Evolutionary conservation across 2,329 filamentous ascomycete genomes (phyloP).

Genomic region (Pezicula rhizophila): DNA sequence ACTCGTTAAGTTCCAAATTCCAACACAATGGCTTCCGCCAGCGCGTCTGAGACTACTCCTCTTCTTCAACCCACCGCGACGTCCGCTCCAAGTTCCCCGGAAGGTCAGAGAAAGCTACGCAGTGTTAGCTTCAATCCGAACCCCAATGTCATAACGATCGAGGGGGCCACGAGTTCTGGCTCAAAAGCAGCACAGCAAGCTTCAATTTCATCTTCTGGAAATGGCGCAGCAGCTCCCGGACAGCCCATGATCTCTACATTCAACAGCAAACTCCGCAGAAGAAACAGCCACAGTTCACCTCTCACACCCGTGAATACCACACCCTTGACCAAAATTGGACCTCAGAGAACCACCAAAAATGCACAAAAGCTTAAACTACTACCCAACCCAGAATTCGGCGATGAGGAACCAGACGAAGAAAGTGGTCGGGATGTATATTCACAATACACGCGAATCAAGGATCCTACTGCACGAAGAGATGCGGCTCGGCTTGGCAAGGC

Average conservation of each 20-base stretch:
- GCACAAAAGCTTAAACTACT: conserved; percentile 97
- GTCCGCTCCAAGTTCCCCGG: conserved; percentile 10
- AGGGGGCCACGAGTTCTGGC: conserved; percentile 40
- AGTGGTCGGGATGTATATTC: conserved; percentile 94
- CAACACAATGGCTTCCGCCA: conserved; percentile 17
- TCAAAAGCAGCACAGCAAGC: conserved; percentile 28
- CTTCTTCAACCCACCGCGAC: conserved; percentile 7
- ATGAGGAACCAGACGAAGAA: conserved; percentile 76
- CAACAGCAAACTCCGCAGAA: conserved; percentile 80
- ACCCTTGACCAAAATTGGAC: conserved; percentile 68
- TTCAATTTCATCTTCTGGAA: conserved; percentile 29
- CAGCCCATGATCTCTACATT: conserved; percentile 68
- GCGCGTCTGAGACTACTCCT: conserved; percentile 15
- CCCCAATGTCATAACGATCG: conserved; percentile 55
- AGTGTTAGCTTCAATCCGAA: conserved; percentile 75
- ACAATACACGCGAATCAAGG: conserved; percentile 96
- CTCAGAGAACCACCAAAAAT: conserved; percentile 90
- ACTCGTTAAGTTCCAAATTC: not conserved
- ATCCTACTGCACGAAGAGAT: conserved; percentile 86
- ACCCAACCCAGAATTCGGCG: conserved; percentile 78
- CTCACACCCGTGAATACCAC: conserved; percentile 29
- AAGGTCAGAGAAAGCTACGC: conserved; percentile 27
- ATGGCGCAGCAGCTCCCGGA: conserved; percentile 20
- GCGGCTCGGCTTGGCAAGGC: conserved; percentile 90
- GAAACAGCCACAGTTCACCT: conserved; percentile 69